Conservation (phyloP, 768 basidiomycete species). For the Termitomyces sp. region DNA sequence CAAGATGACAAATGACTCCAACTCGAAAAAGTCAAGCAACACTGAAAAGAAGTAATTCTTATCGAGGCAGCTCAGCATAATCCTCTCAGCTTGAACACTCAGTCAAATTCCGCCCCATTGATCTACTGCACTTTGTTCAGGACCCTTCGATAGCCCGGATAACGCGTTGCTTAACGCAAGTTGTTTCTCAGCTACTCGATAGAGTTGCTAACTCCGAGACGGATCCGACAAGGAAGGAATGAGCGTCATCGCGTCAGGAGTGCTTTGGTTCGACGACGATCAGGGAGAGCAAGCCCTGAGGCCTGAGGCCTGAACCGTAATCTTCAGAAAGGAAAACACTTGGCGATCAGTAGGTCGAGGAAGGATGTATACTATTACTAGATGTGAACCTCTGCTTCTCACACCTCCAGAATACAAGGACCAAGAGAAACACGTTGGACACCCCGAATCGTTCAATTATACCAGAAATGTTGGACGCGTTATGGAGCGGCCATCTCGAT, state of each 20-base stretch:
- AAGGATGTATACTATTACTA: background rate
- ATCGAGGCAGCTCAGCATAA: background rate
- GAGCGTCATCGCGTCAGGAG: background rate
- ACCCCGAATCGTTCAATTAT: too few relatives aligned
- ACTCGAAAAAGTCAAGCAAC: background rate
- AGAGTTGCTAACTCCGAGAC: background rate
- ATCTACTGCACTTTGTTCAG: background rate
- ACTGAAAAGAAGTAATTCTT: background rate
- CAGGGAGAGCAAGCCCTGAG: background rate
- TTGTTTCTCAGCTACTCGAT: background rate
- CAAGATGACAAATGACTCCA: background rate
- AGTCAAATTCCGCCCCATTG: background rate
- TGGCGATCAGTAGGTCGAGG: background rate
- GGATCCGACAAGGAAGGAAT: background rate
- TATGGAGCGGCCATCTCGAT: background rate
- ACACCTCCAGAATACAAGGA: background rate
- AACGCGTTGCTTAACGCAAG: background rate
- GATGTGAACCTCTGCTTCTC: background rate
- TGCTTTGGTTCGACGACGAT: background rate
- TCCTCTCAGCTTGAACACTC: background rate
- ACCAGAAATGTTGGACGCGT: too few relatives aligned
- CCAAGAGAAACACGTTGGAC: background rate
- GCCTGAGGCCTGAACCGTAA: too few relatives aligned
- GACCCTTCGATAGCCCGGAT: background rate
- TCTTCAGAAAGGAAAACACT: background rate